Evolutionary conservation across 495 filamentous ascomycete genomes (phyloP), one percentile per base, ranked within the genome.

Genomic region (Penicillium salamii): DNA sequence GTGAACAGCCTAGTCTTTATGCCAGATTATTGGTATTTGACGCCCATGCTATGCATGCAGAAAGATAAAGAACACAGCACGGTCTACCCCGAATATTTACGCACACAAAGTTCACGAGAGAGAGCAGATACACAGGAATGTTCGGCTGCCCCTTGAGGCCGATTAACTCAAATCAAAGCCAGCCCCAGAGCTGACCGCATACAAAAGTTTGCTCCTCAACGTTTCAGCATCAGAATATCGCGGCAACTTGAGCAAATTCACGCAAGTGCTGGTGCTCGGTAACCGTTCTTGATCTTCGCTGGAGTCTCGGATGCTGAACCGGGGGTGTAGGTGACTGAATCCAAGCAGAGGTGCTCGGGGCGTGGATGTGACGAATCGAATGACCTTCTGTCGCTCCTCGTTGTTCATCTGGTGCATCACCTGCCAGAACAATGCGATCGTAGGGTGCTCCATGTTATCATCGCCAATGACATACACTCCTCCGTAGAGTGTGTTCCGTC

Each of bases 331-430:
- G 50, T 91, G 85, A 15, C 80, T 82, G 67, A 99, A 99, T 2
- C 93, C 93, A 17, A 97, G 69, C 42, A 99, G 70, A 1, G 93
- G 93, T n/a, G 90, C 91, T 46, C 93, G 75, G 3, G 91, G 90
- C 21, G 93, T 96, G 24, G 86, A 91, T 1, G 93, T 97, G 28
- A 99, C 95, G 55, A 97, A 99, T 59, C 92, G 93, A 45, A 99
- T 75, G 52, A 99, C 91, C 38, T 90, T 87, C 47, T 89, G 72
- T 3, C 90, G 76, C 56, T 97, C 87, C 18, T 67, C 77, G 53
- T 95, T 89, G 13, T 70, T 72, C 44, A 98, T 75, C 5, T 70
- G 68, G 46, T 82, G 74, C 88, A 99, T 84, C 31, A 95, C 91
- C 52, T 90, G 69, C 93, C 93, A 99, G 72, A 99, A 99, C 32